Evolutionary conservation across 2,329 filamentous ascomycete genomes (phyloP).

Genomic region (Xylaria arbuscula): DNA sequence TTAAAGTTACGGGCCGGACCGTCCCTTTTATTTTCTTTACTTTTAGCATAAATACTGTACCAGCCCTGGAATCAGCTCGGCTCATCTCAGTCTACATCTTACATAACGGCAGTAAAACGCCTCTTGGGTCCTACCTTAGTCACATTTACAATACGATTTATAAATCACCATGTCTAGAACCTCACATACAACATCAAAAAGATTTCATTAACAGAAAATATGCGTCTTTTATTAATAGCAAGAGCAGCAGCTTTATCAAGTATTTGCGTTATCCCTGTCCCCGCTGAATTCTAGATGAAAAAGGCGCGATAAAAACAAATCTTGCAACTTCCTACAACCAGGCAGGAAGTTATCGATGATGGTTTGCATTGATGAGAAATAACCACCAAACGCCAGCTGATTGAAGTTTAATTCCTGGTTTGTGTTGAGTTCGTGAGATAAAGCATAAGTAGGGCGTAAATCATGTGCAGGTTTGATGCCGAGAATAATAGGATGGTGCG

Average conservation of each 20-base stretch:
- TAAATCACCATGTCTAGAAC: neutral
- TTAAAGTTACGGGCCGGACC: too few relatives aligned
- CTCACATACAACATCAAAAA: neutral
- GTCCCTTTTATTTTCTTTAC: too few relatives aligned
- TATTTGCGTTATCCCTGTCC: conserved; percentile 14
- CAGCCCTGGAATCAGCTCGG: neutral
- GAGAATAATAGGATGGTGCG: neutral
- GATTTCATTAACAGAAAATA: neutral
- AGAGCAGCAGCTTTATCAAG: conserved; percentile 12
- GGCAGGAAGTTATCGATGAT: conserved; percentile 21
- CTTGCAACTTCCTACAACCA: conserved; percentile 18
- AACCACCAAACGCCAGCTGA: conserved; percentile 4
- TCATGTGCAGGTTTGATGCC: neutral
- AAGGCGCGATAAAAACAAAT: conserved; percentile 9
- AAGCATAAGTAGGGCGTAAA: conserved; percentile 1
- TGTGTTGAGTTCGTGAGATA: neutral
- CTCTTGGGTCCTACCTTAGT: neutral
- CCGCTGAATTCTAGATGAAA: conserved; percentile 20
- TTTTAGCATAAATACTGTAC: neutral
- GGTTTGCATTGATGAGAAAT: neutral
- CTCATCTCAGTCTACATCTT: neutral
- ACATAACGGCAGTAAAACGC: neutral
- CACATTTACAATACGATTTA: neutral
- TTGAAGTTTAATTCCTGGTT: conserved; percentile 1
- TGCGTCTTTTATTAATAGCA: conserved; percentile 12